Evolutionary conservation across 2,329 filamentous ascomycete species (phyloP), one percentile per base, ranked within the genome.

Genomic region (Xylaria sp.): DNA sequence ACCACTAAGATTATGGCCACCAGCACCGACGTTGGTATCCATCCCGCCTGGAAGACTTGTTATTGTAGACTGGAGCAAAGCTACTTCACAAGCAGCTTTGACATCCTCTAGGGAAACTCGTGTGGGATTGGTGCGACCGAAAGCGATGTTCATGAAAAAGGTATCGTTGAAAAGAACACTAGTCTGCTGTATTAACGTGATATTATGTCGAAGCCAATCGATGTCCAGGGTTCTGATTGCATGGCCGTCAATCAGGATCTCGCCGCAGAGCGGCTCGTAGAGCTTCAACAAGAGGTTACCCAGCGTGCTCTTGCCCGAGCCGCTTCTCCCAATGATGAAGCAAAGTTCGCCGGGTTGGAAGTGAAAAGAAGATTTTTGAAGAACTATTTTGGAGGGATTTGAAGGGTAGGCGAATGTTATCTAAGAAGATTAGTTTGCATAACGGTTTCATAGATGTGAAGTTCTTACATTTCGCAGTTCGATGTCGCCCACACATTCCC

Each of bases 251-350:
- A 98, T 78, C 0, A 83, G 73, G 15, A 97, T 88, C 0, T 84
- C 75, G 0, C 94, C 94, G 0, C 78, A 78, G 0, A 78, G 75
- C 0, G 91, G 86, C 6, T 85, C 80, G 72, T 97, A 97, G 69
- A 96, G 91, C 12, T 89, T 86, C 53, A 93, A 82, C 0, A 98
- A 81, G 0, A 98, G 82, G 72, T 92, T 92, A 1, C 90, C 89
- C 1, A 98, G 73, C 0, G 94, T 98, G 69, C 92, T 97, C 75
- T 98, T 98, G 0, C 94, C 94, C 1, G 92, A 97, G 0, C 95
- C 95, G 71, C 92, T 97, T 70, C 84, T 85, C 0, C 94, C 95
- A 52, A 97, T 86, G 2, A 98, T 82, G 71, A 95, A 97, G 0
- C 88, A 92, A 2, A 89, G 87, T 64, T 91, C 82, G 0, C 91